Percentiles rank a stretch among this genome's conserved stretches.
Conservation (phyloP, 2,329 filamentous ascomycete species). For the Aspergillus ibericus region DNA sequence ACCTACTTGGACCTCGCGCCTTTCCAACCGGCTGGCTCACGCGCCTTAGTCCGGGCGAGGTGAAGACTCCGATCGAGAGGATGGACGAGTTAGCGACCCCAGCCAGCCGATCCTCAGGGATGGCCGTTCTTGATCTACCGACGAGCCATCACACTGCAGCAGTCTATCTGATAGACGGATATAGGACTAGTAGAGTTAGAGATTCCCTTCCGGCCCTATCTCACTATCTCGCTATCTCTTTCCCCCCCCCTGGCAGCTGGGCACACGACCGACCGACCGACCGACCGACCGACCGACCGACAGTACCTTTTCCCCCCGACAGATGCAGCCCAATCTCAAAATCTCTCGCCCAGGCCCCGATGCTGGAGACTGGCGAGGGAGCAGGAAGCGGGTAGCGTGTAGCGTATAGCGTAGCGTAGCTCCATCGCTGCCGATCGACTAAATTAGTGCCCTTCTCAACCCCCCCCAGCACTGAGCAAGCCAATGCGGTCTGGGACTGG, state of each 20-base stretch:
- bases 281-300: background rate
- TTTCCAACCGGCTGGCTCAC: background rate
- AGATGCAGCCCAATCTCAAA: no score
- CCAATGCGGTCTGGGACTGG: background rate
- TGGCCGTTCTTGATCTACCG: background rate
- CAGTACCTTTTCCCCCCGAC: background rate
- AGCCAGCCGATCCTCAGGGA: background rate
- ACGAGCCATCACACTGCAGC: background rate
- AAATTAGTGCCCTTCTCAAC: background rate
- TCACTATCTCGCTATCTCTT: background rate
- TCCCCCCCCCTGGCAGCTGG: background rate
- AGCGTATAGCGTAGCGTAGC: background rate
- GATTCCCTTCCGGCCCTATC: background rate
- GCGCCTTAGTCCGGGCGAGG: no score
- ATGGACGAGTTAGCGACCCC: background rate
- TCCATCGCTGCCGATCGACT: background rate
- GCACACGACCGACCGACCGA: background rate
- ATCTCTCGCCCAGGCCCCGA: no score
- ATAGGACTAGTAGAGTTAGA: background rate
- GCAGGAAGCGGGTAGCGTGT: no score
- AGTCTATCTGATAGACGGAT: background rate
- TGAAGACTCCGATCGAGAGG: constrained; percentile 3
- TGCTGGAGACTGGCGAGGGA: no score
- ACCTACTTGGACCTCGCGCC: background rate
- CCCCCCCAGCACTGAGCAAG: no score